Conservation (phyloP, 345 rosid genomes). For the Eucalyptus shirleyi region DNA sequence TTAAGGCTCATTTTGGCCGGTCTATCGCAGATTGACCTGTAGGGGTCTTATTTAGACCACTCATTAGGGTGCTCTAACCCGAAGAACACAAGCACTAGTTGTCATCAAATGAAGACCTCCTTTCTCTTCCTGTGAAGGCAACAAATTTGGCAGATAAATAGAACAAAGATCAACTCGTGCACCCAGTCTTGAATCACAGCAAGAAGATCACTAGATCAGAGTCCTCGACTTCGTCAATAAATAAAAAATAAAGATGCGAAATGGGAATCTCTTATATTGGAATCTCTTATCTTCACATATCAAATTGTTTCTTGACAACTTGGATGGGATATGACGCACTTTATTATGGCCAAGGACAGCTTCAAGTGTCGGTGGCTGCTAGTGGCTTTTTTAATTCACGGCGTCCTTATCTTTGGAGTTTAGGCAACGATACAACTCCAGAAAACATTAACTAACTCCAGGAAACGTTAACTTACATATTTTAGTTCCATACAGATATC, state of each 20-base stretch:
- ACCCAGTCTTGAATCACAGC: neutral
- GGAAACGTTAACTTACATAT: neutral
- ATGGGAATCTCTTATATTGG: neutral
- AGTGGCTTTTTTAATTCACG: neutral
- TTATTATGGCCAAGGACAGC: neutral
- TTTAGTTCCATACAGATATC: neutral
- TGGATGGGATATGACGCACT: neutral
- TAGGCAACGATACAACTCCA: neutral
- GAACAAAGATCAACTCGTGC: neutral
- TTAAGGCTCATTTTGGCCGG: too few relatives aligned
- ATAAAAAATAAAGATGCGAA: neutral
- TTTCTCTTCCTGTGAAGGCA: neutral
- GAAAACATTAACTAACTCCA: neutral
- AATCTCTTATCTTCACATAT: neutral
- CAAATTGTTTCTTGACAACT: neutral
- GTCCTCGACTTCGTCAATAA: neutral
- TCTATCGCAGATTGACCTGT: neutral
- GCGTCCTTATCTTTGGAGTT: neutral
- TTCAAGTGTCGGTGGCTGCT: neutral
- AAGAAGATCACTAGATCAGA: neutral
- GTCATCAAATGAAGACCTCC: neutral
- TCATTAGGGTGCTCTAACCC: neutral
- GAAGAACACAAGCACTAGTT: neutral
- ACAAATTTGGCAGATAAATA: neutral
- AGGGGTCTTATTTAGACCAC: neutral